Evolutionary conservation across 257 asterid genomes (phyloP).

Genomic region (Ballota nigra): DNA sequence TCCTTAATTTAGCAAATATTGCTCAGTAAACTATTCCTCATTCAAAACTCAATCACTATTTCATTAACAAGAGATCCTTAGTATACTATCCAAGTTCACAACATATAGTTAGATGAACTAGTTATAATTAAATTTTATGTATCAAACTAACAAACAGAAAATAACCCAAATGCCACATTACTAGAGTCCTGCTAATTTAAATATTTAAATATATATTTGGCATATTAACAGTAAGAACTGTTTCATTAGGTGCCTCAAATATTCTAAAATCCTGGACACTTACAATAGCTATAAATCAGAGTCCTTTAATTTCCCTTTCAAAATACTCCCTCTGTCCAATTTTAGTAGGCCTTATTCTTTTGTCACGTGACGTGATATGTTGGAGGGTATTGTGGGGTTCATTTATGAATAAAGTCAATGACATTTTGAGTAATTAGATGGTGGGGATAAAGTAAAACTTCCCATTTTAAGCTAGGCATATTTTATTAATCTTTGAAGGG

Average conservation of each 20-base stretch:
- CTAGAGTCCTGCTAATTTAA: not conserved
- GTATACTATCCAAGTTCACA: not conserved
- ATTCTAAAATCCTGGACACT: constrained; percentile 12
- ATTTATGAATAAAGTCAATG: too few species aligned
- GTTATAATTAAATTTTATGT: not conserved
- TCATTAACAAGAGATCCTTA: not conserved
- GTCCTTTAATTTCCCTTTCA: too few species aligned
- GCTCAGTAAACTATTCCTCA: constrained; percentile 3
- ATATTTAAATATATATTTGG: not conserved
- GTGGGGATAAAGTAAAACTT: too few species aligned
- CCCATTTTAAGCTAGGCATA: too few species aligned
- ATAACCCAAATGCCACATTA: constrained; percentile 5
- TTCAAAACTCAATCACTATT: constrained; percentile 10
- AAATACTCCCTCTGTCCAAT: too few species aligned
- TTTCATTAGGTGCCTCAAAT: constrained; percentile 19
- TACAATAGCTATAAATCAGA: not conserved
- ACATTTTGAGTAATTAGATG: too few species aligned
- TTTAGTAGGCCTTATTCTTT: too few species aligned
- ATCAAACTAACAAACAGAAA: not conserved
- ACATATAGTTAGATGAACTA: not conserved
- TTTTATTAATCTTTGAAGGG: too few species aligned
- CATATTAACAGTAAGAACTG: constrained; percentile 8
- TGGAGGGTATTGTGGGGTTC: too few species aligned
- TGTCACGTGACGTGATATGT: too few species aligned
- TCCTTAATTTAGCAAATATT: not conserved